These are phyloP conservation scores for Boletus insuetus DNA, from an alignment of 768 basidiomycete genomes.

Conservation along the genomic window DNA sequence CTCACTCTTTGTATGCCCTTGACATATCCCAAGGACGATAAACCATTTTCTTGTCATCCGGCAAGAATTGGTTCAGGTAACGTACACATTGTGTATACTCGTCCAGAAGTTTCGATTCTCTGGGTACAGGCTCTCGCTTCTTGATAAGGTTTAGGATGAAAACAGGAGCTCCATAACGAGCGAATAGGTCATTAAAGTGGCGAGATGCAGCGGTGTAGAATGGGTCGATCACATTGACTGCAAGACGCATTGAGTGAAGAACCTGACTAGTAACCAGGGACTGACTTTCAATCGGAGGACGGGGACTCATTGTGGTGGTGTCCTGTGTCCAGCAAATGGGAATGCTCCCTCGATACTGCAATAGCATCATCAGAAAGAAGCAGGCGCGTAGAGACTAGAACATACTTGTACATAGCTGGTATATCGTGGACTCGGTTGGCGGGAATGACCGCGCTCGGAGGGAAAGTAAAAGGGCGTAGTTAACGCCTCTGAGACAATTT, in stretches of 20 bases:
- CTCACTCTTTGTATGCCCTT: conserved; percentile 90
- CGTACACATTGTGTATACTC: conserved; percentile 91
- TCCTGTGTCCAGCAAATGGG: conserved; percentile 98
- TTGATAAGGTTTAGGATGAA: conserved; percentile 96
- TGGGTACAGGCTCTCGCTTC: conserved; percentile 67
- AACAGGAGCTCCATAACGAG: conserved; percentile 85
- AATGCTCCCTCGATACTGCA: conserved; percentile 90
- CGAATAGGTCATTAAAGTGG: conserved; percentile 90
- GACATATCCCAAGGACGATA: conserved; percentile 98
- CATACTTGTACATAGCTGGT: conserved; percentile 91
- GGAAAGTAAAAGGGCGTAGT: conserved; percentile 90
- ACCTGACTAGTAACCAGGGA: conserved; percentile 1
- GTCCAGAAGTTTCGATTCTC: conserved; percentile 86
- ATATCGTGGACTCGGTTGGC: conserved; percentile 78
- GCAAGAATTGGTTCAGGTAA: conserved; percentile 95
- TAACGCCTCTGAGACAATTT: conserved; percentile 88
- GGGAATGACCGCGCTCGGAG: conserved; percentile 32
- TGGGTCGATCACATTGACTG: conserved; percentile 91
- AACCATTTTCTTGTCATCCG: conserved; percentile 78
- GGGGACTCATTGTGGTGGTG: conserved; percentile 81
- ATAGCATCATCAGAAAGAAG: neutral
- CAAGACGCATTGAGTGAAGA: conserved; percentile 1
- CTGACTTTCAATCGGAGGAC: conserved; percentile 95
- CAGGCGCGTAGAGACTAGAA: neutral
- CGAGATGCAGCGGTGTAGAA: conserved; percentile 91